These are phyloP conservation scores for Eimeria sp. DNA, from an alignment of 169 alveolate genomes.

Conservation along the genomic window DNA sequence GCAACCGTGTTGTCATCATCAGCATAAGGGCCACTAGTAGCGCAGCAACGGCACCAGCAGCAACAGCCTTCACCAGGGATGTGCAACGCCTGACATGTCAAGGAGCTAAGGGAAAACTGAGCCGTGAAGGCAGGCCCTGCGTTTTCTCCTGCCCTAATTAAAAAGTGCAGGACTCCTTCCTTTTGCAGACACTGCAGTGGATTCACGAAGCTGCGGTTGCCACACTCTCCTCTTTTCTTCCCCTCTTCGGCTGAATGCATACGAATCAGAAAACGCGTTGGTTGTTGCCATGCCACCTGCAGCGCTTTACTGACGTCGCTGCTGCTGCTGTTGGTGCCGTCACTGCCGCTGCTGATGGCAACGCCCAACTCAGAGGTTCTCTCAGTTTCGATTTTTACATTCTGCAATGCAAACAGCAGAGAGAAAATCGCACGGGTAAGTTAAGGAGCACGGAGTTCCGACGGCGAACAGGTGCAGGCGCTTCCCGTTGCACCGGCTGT, in stretches of 20 bases:
- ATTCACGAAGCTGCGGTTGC: neutral
- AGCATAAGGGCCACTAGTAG: neutral
- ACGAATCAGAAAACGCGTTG: neutral
- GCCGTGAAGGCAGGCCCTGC: constrained; percentile 47
- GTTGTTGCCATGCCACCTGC: constrained; percentile 63
- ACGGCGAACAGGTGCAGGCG: neutral
- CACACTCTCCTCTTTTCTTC: constrained; percentile 13
- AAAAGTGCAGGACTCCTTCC: constrained; percentile 43
- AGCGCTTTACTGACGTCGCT: neutral
- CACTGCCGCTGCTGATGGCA: constrained; percentile 15
- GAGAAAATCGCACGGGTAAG: neutral
- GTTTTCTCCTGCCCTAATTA: constrained; percentile 10
- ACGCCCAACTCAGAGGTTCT: constrained; percentile 30
- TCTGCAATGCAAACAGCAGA: constrained; percentile 24
- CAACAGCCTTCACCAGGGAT: neutral
- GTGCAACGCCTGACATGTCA: constrained; percentile 15
- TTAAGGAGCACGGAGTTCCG: neutral
- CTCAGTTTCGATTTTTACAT: constrained; percentile 7
- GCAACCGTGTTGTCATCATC: neutral
- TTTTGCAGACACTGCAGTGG: constrained; percentile 10
- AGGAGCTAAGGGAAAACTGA: constrained; percentile 8
- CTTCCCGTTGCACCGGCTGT: neutral
- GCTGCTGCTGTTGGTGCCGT: constrained; percentile 20
- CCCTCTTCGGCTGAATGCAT: neutral
- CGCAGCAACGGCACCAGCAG: neutral